Evolutionary conservation across 2,329 filamentous ascomycete genomes (phyloP).

Genomic region (Drechslera avenae): DNA sequence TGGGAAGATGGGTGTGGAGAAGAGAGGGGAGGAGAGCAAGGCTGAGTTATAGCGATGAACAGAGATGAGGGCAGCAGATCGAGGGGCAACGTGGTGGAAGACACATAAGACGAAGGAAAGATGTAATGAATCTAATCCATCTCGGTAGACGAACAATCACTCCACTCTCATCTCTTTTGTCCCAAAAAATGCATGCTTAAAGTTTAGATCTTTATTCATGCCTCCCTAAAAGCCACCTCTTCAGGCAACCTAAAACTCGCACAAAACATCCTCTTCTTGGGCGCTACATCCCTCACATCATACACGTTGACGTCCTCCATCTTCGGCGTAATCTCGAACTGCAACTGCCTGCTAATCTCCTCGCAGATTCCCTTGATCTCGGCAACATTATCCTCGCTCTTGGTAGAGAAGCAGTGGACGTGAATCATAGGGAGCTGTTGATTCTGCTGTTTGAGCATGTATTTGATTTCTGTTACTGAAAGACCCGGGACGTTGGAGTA

Average conservation of each 20-base stretch:
- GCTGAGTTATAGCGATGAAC: no score
- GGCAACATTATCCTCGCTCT: slow-evolving; percentile 74
- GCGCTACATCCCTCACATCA: slow-evolving; percentile 84
- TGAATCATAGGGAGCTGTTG: slow-evolving; percentile 78
- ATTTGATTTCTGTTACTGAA: slow-evolving; percentile 30
- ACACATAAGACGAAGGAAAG: no score
- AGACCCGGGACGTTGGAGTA: slow-evolving; percentile 64
- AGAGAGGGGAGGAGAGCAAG: no score
- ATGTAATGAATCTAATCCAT: no score
- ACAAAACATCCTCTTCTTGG: slow-evolving; percentile 96
- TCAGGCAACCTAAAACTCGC: slow-evolving; percentile 85
- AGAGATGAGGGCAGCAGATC: no score
- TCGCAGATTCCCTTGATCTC: slow-evolving; percentile 65
- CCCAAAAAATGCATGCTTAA: no score
- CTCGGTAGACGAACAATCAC: no score
- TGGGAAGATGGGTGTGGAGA: no score
- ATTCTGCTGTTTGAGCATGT: slow-evolving; percentile 50
- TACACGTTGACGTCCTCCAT: slow-evolving; percentile 63
- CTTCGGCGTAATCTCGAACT: slow-evolving; percentile 61
- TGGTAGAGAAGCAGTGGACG: slow-evolving; percentile 91
- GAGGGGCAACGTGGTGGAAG: no score
- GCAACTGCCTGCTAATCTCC: slow-evolving; percentile 67
- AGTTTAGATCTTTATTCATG: not conserved
- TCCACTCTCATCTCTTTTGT: no score
- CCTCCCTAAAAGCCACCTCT: slow-evolving; percentile 75